Conservation (phyloP, 768 basidiomycete species). For the Hericium alpestre region DNA sequence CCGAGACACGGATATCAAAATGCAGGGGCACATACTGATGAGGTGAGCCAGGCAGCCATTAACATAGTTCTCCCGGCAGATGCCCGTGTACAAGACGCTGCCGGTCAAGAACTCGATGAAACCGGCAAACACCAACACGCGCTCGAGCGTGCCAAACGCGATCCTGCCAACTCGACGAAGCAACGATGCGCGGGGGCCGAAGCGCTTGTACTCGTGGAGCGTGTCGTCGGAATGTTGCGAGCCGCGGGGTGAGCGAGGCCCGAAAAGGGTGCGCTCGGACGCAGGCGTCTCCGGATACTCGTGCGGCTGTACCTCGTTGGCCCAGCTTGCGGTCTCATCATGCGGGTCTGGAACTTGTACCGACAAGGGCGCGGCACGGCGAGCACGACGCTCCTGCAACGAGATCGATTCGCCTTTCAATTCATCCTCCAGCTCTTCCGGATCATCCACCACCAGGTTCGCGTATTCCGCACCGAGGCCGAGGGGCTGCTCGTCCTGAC, state of each 20-base stretch:
- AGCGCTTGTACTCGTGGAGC: conserved; percentile 28
- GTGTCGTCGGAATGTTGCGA: conserved; percentile 49
- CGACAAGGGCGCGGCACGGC: neutral
- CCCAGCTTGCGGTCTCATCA: conserved; percentile 43
- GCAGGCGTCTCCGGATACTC: conserved; percentile 33
- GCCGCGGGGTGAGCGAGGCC: conserved; percentile 27
- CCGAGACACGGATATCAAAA: neutral
- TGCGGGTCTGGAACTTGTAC: conserved; percentile 14
- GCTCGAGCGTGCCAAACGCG: conserved; percentile 46
- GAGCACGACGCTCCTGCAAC: neutral
- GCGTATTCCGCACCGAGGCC: conserved; percentile 39
- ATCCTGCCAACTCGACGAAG: conserved; percentile 34
- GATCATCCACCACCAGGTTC: conserved; percentile 43
- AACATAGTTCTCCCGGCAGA: conserved; percentile 66
- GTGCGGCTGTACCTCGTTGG: conserved; percentile 31
- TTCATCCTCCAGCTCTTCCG: conserved; percentile 45
- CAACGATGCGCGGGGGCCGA: conserved; percentile 14
- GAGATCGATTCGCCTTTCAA: conserved; percentile 17
- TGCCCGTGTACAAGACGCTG: conserved; percentile 74
- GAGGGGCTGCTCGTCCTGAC: conserved; percentile 24
- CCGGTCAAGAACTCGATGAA: conserved; percentile 60
- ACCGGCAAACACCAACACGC: conserved; percentile 60
- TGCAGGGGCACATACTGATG: conserved; percentile 57
- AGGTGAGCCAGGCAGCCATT: conserved; percentile 85
- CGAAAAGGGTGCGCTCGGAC: conserved; percentile 48